Percentiles rank a stretch among this genome's conserved stretches.
Conservation (phyloP, 1,139 yeast species). For the Protomyces inouyei region DNA sequence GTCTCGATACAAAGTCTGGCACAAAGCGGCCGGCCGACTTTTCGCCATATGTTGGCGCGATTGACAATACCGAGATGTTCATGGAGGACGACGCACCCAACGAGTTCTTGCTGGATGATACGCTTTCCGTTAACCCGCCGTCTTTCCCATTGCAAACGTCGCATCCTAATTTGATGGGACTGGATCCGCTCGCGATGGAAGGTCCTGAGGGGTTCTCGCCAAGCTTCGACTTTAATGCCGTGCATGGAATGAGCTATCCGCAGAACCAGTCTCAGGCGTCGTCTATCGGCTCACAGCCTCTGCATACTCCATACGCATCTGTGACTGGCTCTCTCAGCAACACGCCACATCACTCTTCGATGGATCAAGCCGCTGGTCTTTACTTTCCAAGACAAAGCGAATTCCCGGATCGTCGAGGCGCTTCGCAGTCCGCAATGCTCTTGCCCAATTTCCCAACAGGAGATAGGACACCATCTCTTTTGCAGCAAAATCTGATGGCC, state of each 20-base stretch:
- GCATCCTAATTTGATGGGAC: conserved; percentile 16
- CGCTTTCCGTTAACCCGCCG: conserved; percentile 19
- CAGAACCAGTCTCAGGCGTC: conserved; percentile 16
- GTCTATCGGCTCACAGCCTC: conserved; percentile 15
- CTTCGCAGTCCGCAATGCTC: conserved; percentile 2
- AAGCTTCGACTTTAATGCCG: conserved; percentile 3
- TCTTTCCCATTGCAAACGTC: conserved; percentile 26
- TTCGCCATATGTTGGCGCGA: conserved; percentile 32
- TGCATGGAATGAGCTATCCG: conserved; percentile 4
- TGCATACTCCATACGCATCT: neutral
- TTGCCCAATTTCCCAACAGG: conserved; percentile 19
- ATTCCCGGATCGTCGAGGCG: conserved; percentile 11
- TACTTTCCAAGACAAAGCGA: conserved; percentile 7
- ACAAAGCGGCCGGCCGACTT: conserved; percentile 35
- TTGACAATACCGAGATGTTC: neutral
- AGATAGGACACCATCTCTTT: conserved; percentile 14
- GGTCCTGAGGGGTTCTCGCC: conserved; percentile 16
- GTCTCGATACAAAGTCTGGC: conserved; percentile 24
- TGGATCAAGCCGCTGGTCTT: neutral
- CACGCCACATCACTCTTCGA: conserved; percentile 6
- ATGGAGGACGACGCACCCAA: conserved; percentile 24
- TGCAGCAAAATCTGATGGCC: conserved; percentile 24
- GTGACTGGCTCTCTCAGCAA: neutral
- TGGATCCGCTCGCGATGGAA: conserved; percentile 27
- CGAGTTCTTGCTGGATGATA: conserved; percentile 30